Conservation (phyloP, 2,329 filamentous ascomycete genomes). For the Lachnellula subtilissima region DNA sequence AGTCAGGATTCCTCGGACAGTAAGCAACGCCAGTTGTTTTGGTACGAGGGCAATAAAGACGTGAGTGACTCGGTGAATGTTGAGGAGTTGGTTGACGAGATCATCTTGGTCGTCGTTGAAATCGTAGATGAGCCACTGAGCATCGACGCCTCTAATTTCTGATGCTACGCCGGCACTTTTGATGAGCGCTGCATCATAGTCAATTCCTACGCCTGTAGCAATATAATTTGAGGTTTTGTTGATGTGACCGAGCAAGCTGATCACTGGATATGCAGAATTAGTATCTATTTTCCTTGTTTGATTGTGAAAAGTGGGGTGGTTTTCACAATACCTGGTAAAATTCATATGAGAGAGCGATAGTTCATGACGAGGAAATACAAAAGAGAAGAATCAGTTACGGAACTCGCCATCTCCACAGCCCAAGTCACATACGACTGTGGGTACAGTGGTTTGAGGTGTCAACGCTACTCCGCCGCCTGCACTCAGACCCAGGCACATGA, state of each 20-base stretch:
- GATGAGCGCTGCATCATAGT: slow-evolving; percentile 21
- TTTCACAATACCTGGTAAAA: too few relatives aligned
- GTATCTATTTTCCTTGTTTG: background rate
- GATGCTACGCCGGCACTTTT: slow-evolving; percentile 14
- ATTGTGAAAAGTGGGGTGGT: background rate
- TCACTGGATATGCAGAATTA: slow-evolving; percentile 11
- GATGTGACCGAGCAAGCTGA: slow-evolving; percentile 17
- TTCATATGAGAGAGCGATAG: background rate
- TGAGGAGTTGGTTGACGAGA: slow-evolving; percentile 13
- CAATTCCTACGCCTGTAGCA: slow-evolving; percentile 16
- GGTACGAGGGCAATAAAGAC: slow-evolving; percentile 22
- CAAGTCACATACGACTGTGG: slow-evolving; percentile 19
- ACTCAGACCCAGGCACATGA: slow-evolving; percentile 17
- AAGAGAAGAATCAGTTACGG: slow-evolving; percentile 9
- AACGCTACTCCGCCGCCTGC: background rate
- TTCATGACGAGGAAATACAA: background rate
- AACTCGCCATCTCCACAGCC: slow-evolving; percentile 24
- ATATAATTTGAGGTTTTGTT: slow-evolving; percentile 4
- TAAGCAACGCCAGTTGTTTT: slow-evolving; percentile 17
- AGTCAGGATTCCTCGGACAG: slow-evolving; percentile 14
- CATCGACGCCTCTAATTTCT: background rate
- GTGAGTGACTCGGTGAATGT: slow-evolving; percentile 15
- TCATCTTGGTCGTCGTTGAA: slow-evolving; percentile 22
- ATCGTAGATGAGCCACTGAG: slow-evolving; percentile 20
- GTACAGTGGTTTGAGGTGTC: slow-evolving; percentile 2